phyloP scores from a whole-genome alignment of 371 early-diverging fungal genomes.

The Rhizopus stolonifer region DNA sequence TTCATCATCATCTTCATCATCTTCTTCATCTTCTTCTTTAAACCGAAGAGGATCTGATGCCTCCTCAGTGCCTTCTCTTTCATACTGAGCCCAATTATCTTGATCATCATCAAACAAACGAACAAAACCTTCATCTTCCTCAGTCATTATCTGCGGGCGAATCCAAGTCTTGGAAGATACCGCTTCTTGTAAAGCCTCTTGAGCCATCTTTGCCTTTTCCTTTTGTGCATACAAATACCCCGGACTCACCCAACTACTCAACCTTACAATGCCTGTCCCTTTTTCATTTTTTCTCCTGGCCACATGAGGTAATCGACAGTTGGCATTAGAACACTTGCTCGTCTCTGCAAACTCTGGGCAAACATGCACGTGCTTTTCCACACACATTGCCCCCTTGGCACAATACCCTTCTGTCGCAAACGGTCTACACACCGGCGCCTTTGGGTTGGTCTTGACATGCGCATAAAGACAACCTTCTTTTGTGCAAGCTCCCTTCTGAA shows the following conservation, averaged over 20 bases:
- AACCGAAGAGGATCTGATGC: background rate
- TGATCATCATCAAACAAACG: slow-evolving; percentile 44
- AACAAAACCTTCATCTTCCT: slow-evolving; percentile 43
- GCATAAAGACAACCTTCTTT: slow-evolving; percentile 50
- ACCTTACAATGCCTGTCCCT: slow-evolving; percentile 26
- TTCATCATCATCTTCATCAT: slow-evolving; percentile 5
- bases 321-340: slow-evolving; percentile 54
- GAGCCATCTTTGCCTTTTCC: slow-evolving; percentile 19
- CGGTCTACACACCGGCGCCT: slow-evolving; percentile 56
- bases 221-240: slow-evolving; percentile 33
- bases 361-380: slow-evolving; percentile 57
- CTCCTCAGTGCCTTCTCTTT: slow-evolving; percentile 9
- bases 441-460: slow-evolving; percentile 52
- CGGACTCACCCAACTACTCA: slow-evolving; percentile 40
- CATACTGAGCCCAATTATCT: slow-evolving; percentile 34
- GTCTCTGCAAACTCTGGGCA: slow-evolving; percentile 62
- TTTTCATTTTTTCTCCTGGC: slow-evolving; percentile 29
- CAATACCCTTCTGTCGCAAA: slow-evolving; percentile 64
- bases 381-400: slow-evolving; percentile 45
- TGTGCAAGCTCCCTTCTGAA: slow-evolving; percentile 50
- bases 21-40: slow-evolving; percentile 4
- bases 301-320: slow-evolving; percentile 58
- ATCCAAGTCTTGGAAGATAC: slow-evolving; percentile 13
- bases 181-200: slow-evolving; percentile 6
- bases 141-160: slow-evolving; percentile 14